These are phyloP conservation scores for Pseudogymnoascus sp. DNA, from an alignment of 2,329 filamentous ascomycete genomes.

Conservation along the genomic window DNA sequence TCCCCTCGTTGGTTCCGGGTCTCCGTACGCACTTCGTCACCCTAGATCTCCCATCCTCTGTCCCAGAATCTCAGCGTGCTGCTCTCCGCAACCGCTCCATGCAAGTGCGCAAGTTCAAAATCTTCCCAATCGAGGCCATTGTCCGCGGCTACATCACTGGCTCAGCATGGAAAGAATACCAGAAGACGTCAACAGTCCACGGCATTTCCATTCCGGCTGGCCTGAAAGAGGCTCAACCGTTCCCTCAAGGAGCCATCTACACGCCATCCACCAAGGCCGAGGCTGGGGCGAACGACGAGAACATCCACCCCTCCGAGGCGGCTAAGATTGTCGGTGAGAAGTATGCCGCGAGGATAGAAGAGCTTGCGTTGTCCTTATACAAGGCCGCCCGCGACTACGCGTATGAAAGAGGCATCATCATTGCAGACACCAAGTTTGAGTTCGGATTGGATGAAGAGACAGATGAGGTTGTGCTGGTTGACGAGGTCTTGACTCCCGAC, in stretches of 20 bases:
- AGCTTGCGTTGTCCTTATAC: constrained; percentile 52
- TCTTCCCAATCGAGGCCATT: constrained; percentile 63
- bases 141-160: constrained; percentile 69
- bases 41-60: constrained; percentile 43
- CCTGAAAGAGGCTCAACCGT: constrained; percentile 52
- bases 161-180: constrained; percentile 62
- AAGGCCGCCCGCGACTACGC: constrained; percentile 46
- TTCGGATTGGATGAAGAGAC: constrained; percentile 55
- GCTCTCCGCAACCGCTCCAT: constrained; percentile 50
- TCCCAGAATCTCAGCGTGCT: constrained; percentile 35
- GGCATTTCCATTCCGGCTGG: constrained; percentile 51
- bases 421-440: constrained; percentile 70
- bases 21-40: constrained; percentile 58
- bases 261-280: constrained; percentile 63
- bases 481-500: constrained; percentile 71
- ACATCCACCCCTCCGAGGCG: constrained; percentile 54
- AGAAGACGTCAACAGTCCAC: constrained; percentile 55
- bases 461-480: constrained; percentile 58
- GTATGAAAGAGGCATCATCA: constrained; percentile 54
- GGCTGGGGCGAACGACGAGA: constrained; percentile 59
- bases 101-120: constrained; percentile 55
- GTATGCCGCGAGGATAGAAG: constrained; percentile 52
- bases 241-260: constrained; percentile 53
- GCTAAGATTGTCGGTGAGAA: constrained; percentile 41
- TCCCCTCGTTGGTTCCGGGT: constrained; percentile 45